Conservation (phyloP, 1,139 yeast species). For the Yamadazyma siamensis region DNA sequence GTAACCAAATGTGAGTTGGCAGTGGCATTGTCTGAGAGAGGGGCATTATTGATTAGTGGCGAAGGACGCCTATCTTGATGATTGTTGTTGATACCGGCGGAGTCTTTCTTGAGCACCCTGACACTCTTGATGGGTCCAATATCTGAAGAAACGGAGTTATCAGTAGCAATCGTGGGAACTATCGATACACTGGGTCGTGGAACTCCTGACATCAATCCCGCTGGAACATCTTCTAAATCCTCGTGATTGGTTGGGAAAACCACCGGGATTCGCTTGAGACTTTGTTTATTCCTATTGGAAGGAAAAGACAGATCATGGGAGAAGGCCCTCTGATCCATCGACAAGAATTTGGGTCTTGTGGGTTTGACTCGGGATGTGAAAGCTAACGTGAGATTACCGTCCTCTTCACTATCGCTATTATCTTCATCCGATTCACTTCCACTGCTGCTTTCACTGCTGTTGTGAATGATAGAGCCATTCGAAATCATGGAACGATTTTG, state of each 20-base stretch:
- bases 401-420: slow-evolving; percentile 39
- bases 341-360: slow-evolving; percentile 35
- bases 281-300: slow-evolving; percentile 4
- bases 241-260: slow-evolving; percentile 22
- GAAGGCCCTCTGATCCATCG: slow-evolving; percentile 33
- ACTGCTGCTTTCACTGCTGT: neutral
- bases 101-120: neutral
- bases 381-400: slow-evolving; percentile 52
- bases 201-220: slow-evolving; percentile 27
- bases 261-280: slow-evolving; percentile 7
- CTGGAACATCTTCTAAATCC: slow-evolving; percentile 45
- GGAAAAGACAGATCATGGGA: slow-evolving; percentile 46
- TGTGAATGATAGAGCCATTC: no score
- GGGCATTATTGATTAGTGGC: slow-evolving; percentile 14
- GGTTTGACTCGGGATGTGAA: slow-evolving; percentile 44
- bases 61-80: slow-evolving; percentile 12
- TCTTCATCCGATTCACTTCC: slow-evolving; percentile 1
- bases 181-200: slow-evolving; percentile 22
- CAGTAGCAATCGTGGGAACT: slow-evolving; percentile 5
- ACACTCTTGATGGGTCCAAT: slow-evolving; percentile 2
- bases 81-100: neutral
- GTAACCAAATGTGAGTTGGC: slow-evolving; percentile 11
- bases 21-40: slow-evolving; percentile 11
- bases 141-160: slow-evolving; percentile 4
- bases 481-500: neutral